phyloP scores from a whole-genome alignment of 768 basidiomycete species.

The Pleurotus djamor region DNA sequence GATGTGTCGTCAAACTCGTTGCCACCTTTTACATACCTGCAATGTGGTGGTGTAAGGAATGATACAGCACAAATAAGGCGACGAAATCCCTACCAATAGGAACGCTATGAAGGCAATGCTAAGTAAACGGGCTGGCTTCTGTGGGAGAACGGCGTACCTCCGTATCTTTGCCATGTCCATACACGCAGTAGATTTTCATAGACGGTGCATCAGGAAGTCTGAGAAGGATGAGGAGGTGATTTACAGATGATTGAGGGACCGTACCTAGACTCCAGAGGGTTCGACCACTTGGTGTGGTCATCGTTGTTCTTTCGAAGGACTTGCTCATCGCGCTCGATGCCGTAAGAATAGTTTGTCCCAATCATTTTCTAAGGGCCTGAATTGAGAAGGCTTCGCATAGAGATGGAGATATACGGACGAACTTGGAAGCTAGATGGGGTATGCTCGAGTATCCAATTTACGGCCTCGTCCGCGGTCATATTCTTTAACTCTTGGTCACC shows the following conservation, averaged over 20 bases:
- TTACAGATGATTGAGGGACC: not conserved
- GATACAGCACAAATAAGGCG: not conserved
- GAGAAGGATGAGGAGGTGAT: not conserved
- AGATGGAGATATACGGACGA: conserved; percentile 9
- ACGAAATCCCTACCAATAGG: conserved; percentile 65
- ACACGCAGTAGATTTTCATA: conserved; percentile 90
- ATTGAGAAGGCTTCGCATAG: not conserved
- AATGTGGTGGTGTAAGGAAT: not conserved
- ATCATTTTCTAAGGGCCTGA: conserved; percentile 67
- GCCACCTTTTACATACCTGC: conserved; percentile 69
- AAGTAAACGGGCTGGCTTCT: not conserved
- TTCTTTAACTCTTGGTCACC: conserved; percentile 36
- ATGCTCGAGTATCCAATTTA: conserved; percentile 77
- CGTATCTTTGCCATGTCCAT: conserved; percentile 95
- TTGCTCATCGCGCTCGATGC: conserved; percentile 76
- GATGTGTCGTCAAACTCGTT: conserved; percentile 64
- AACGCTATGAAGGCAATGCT: conserved; percentile 46
- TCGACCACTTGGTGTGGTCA: conserved; percentile 88
- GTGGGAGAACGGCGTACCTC: conserved; percentile 51
- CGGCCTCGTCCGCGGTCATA: conserved; percentile 77
- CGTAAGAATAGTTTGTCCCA: conserved; percentile 81
- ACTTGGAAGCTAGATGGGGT: conserved; percentile 85
- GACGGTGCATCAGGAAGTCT: conserved; percentile 89
- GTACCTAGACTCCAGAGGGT: conserved; percentile 81
- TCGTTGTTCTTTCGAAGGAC: conserved; percentile 61